Percentiles rank a stretch among this genome's conserved stretches.
phyloP scores from a whole-genome alignment of 768 basidiomycete species.

The Obba rivulosa region DNA sequence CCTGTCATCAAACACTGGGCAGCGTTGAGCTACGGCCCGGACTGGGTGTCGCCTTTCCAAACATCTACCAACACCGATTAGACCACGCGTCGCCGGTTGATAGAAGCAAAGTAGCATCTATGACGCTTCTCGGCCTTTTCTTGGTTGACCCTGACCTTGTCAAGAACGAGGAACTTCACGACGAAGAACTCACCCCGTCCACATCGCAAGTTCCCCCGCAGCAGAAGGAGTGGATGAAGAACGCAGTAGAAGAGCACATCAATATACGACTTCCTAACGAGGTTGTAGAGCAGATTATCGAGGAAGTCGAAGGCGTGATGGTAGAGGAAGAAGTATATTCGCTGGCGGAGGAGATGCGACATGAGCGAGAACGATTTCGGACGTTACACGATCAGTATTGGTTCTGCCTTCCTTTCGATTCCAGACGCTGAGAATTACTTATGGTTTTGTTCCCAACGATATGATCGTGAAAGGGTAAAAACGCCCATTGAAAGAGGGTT shows the following conservation, averaged over 20 bases:
- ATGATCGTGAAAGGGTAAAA: too few species aligned
- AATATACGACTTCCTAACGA: slow-evolving; percentile 37
- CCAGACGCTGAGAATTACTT: slow-evolving; percentile 27
- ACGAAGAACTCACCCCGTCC: slow-evolving; percentile 31
- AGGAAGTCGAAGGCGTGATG: slow-evolving; percentile 35
- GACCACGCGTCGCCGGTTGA: slow-evolving; percentile 37
- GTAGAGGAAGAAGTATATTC: slow-evolving; percentile 30
- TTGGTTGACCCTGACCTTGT: slow-evolving; percentile 32
- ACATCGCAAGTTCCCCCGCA: slow-evolving; percentile 45
- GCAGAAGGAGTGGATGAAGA: slow-evolving; percentile 39
- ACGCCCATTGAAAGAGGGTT: too few species aligned
- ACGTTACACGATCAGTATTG: slow-evolving; percentile 37
- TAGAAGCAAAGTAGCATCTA: slow-evolving; percentile 34
- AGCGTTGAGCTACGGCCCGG: slow-evolving; percentile 27
- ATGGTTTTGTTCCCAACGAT: too few species aligned
- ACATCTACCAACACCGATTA: slow-evolving; percentile 48
- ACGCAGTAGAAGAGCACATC: slow-evolving; percentile 32
- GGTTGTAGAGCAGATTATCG: slow-evolving; percentile 36
- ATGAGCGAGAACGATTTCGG: slow-evolving; percentile 32
- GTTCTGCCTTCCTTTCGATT: slow-evolving; percentile 48
- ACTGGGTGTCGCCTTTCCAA: slow-evolving; percentile 45
- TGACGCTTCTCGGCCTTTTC: slow-evolving; percentile 39
- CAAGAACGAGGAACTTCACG: slow-evolving; percentile 31
- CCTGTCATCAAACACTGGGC: slow-evolving; percentile 42
- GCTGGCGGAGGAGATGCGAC: slow-evolving; percentile 27